These are phyloP conservation scores for Geranomyces michiganensis DNA, from an alignment of 192 early-diverging fungal species.

Conservation along the genomic window DNA sequence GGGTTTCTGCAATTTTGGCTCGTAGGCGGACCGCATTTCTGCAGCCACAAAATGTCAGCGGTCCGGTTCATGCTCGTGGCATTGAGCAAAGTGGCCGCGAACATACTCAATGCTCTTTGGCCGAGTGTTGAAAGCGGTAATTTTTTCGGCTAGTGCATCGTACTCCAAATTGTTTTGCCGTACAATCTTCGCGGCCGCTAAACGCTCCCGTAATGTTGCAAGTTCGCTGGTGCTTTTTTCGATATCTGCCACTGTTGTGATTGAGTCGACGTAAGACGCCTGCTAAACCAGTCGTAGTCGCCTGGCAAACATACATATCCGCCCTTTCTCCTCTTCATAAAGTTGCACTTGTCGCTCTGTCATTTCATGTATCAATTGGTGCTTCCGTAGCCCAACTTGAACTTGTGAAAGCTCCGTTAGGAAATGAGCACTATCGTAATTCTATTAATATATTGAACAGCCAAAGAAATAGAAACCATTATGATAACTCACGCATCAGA, in stretches of 20 bases:
- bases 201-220: slow-evolving; percentile 41
- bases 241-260: slow-evolving; percentile 39
- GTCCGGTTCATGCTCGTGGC: neutral
- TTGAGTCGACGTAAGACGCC: neutral
- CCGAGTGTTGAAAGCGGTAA: slow-evolving; percentile 32
- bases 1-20: slow-evolving; percentile 16
- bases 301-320: slow-evolving; percentile 38
- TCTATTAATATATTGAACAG: too few species aligned
- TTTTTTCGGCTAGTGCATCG: slow-evolving; percentile 57
- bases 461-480: too few species aligned
- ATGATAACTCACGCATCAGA: slow-evolving; percentile 12
- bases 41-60: too few species aligned
- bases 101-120: slow-evolving; percentile 25
- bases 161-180: slow-evolving; percentile 58
- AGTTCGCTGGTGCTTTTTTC: slow-evolving; percentile 46
- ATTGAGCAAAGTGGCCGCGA: neutral
- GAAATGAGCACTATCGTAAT: slow-evolving; percentile 35
- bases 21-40: slow-evolving; percentile 13
- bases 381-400: slow-evolving; percentile 48
- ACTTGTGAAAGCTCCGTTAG: slow-evolving; percentile 50
- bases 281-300: neutral
- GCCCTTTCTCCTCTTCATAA: slow-evolving; percentile 43
- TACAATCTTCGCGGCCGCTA: slow-evolving; percentile 47
- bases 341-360: slow-evolving; percentile 50
- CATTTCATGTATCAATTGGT: slow-evolving; percentile 56